Percentiles rank a stretch among this genome's conserved stretches.
Conservation (phyloP, 768 basidiomycete genomes). For the Agaricus sinodeliciosus region DNA sequence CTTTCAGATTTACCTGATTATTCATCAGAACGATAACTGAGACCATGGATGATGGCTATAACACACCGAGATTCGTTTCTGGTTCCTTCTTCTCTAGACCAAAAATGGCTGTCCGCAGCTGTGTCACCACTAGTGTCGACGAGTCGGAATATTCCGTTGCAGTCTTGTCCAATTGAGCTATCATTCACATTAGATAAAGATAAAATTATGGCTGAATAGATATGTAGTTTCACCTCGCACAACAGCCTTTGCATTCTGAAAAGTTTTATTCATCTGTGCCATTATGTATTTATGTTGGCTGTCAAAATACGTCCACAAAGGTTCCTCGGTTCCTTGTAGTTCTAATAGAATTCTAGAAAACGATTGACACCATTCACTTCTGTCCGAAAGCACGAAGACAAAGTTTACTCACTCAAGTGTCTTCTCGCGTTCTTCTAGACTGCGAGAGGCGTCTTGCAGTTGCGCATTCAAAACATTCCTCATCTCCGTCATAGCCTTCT, state of each 20-base stretch:
- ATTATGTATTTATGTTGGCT: conserved; percentile 86
- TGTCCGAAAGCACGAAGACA: not conserved
- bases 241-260: conserved; percentile 40
- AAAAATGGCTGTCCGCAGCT: conserved; percentile 54
- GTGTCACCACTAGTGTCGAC: conserved; percentile 38
- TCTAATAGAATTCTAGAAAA: conserved; percentile 75
- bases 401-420: conserved; percentile 75
- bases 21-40: not conserved
- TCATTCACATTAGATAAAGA: conserved; percentile 10
- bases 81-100: conserved; percentile 59
- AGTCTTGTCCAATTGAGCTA: conserved; percentile 44
- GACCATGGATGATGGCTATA: not conserved
- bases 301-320: conserved; percentile 94
- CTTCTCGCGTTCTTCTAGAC: conserved; percentile 92
- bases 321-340: conserved; percentile 80
- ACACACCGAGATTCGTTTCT: conserved; percentile 55
- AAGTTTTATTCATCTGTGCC: conserved; percentile 63
- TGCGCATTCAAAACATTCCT: conserved; percentile 67
- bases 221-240: conserved; percentile 42
- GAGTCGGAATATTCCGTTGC: conserved; percentile 28
- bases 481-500: conserved; percentile 94
- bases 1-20: conserved; percentile 59
- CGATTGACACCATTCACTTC: not conserved
- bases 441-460: conserved; percentile 71
- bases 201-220: conserved; percentile 9